Percentiles rank a stretch among this genome's conserved stretches.
Evolutionary conservation across 352 stramenopile species (phyloP).

Genomic region (Achlya hypogyna): DNA sequence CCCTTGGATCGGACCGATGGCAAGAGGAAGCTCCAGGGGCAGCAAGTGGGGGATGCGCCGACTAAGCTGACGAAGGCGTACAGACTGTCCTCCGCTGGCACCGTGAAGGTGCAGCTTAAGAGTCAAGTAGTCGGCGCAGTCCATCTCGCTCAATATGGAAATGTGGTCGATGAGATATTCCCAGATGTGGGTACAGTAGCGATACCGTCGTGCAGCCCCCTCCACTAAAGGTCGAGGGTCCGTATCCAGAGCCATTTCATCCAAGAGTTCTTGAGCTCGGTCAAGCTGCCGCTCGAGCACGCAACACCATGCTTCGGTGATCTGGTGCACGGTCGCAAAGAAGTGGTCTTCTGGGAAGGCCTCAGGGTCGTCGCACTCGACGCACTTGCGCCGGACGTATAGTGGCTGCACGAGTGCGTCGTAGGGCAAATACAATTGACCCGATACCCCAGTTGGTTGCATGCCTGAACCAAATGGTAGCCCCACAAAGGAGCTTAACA

Average conservation of each 20-base stretch:
- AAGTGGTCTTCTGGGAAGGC: constrained; percentile 13
- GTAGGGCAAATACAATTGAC: constrained; percentile 1
- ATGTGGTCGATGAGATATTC: constrained; percentile 10
- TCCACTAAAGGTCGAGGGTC: neutral
- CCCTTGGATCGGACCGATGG: neutral
- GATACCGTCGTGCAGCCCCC: constrained; percentile 1
- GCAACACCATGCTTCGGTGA: constrained; percentile 7
- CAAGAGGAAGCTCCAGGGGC: neutral
- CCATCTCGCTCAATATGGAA: constrained; percentile 12
- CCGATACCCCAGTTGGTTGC: neutral
- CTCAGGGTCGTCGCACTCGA: neutral
- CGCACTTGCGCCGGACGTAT: neutral
- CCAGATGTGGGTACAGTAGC: constrained; percentile 1
- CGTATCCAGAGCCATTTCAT: neutral
- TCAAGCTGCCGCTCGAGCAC: constrained; percentile 15
- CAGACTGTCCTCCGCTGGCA: constrained; percentile 4
- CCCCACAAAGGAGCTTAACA: neutral
- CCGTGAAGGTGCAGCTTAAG: constrained; percentile 3
- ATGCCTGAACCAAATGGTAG: constrained; percentile 3
- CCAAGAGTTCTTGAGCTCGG: too few species aligned
- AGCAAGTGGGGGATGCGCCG: constrained; percentile 6
- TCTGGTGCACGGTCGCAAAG: constrained; percentile 9
- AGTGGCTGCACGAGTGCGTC: neutral
- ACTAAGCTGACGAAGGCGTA: neutral
- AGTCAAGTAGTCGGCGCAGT: neutral